These are phyloP conservation scores for Cladosporium cucumerinum DNA, from an alignment of 2,329 filamentous ascomycete species.

Conservation along the genomic window DNA sequence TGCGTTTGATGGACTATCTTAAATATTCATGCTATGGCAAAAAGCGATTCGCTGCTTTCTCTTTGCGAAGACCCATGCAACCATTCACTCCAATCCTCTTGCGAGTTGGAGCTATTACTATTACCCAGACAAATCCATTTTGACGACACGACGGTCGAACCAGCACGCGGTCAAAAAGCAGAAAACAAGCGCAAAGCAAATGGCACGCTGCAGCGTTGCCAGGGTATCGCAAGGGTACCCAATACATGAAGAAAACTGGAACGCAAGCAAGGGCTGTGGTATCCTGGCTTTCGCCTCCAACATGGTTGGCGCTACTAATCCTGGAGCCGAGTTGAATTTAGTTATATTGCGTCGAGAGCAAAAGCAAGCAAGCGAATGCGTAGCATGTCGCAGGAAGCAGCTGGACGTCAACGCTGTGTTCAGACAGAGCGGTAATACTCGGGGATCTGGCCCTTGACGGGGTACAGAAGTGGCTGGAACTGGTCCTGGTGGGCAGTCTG, in stretches of 20 bases:
- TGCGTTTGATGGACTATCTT: not conserved
- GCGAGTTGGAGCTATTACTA: not conserved
- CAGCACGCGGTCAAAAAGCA: not conserved
- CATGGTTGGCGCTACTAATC: not conserved
- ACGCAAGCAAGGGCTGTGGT: not conserved
- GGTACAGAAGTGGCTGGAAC: not conserved
- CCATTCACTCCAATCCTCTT: not conserved
- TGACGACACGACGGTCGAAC: not conserved
- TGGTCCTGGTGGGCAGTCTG: not conserved
- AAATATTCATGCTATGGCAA: not conserved
- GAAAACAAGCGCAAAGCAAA: not conserved
- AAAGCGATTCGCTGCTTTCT: not conserved
- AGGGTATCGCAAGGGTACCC: not conserved
- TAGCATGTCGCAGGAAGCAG: too few species aligned
- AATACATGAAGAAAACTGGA: not conserved
- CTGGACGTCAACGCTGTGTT: not conserved
- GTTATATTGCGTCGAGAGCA: not conserved
- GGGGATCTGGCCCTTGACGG: not conserved
- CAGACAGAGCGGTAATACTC: not conserved
- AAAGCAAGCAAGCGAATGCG: not conserved
- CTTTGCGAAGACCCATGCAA: not conserved
- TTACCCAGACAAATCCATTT: not conserved
- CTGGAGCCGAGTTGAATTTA: not conserved
- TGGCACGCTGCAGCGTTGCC: not conserved
- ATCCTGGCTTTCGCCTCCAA: slow-evolving; percentile 4